Base-by-base conservation (phyloP, 1,284 basidiomycete genomes). In the Cryptococcus wingfieldii region DNA sequence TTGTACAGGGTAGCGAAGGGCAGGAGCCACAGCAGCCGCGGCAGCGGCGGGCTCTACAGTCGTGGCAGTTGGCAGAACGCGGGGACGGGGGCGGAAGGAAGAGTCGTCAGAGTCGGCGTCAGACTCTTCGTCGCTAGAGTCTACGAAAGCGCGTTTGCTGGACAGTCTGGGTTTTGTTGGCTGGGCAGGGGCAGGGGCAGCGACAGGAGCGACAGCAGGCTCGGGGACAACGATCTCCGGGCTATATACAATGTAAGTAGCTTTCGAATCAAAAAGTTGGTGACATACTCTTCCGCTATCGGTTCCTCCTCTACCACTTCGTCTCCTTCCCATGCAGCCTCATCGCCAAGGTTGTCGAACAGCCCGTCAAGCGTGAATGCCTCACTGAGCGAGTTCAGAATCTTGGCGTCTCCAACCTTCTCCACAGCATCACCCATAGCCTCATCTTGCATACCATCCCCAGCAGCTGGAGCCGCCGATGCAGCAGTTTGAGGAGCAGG, bases 351-450 rank as follows among this genome's bases (percentile, higher is more conserved):
- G 41, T 62, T 59, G 54, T 75, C 71, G 47, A 77, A 71, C 58
- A 77, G 55, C 0, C 76, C 76, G 49, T 77, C 76, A 19, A 77
- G 55, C 37, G 70, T 73, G 60, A 77, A 76, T 13, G 75, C 76
- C 56, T 74, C 70, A 34, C 68, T 70, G 5, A 77, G 68, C 14
- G 64, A 67, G 9, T 63, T 69, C 31, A 77, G 61, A 50, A 77
- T 73, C 61, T 70, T 71, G 34, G 74, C 75, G 49, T 71, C 69
- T 38, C 75, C 74, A 16, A 71, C 67, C 28, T 61, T 61, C 42
- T 61, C 66, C 31, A 34, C 31, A 6, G 31, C 31, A 23, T 58
- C 61, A 41, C 37, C 68, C 68, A 76, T 72, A 42, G 66, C 64
- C 16, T 66, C 62, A 53, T 71, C 72, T 5, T 60, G 66, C 16